Percentiles rank a stretch among this genome's conserved stretches.
Conservation (phyloP, 2,329 filamentous ascomycete genomes). For the Chaetomium sp. region DNA sequence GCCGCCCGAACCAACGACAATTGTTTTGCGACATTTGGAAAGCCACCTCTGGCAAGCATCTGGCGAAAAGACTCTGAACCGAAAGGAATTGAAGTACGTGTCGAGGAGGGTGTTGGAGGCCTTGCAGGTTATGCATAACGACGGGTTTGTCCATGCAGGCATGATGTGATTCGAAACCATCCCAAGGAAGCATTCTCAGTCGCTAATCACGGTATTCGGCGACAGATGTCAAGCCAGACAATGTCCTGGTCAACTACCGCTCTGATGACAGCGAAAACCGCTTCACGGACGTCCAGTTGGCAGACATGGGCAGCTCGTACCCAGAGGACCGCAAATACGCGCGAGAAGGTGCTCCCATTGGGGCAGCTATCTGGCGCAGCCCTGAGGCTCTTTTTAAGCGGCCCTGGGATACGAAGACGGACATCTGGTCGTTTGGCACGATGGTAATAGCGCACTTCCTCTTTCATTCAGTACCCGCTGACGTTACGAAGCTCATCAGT, state of each 20-base stretch:
- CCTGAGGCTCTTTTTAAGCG: too few relatives aligned
- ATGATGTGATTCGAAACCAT: neutral
- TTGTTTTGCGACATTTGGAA: neutral
- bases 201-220: neutral
- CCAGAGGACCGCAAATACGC: too few relatives aligned
- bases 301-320: neutral
- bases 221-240: neutral
- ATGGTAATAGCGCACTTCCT: too few relatives aligned
- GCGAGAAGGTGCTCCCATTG: too few relatives aligned
- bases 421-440: too few relatives aligned
- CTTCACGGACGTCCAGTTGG: neutral
- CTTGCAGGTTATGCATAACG: neutral
- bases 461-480: too few relatives aligned
- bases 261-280: neutral
- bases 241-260: neutral
- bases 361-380: too few relatives aligned
- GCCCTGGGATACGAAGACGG: too few relatives aligned
- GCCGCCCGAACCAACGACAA: neutral
- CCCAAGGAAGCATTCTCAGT: neutral
- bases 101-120: neutral
- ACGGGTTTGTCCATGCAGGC: neutral
- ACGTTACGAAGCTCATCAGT: neutral
- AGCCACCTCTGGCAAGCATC: neutral
- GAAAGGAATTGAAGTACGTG: neutral
- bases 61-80: neutral